A percentile compares a stretch with the other conserved stretches of the same genome.
Conservation (phyloP, 2,329 filamentous ascomycete species). For the Monilinia fructicola region DNA sequence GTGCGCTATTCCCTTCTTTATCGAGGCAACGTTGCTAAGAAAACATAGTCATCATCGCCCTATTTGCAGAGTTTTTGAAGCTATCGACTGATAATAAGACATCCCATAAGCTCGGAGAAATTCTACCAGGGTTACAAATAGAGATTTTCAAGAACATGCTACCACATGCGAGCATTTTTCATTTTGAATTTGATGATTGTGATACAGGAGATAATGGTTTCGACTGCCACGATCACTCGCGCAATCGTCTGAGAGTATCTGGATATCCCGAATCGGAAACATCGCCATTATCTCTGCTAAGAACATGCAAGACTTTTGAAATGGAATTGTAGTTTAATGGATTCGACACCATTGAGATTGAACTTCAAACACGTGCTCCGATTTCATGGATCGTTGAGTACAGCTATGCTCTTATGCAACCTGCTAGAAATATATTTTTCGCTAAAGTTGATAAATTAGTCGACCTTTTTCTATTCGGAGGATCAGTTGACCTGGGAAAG, state of each 20-base stretch:
- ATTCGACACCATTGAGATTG: not conserved
- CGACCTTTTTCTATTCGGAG: accelerated
- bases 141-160: not conserved
- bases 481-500: not conserved
- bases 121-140: not conserved
- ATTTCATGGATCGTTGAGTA: not conserved
- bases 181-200: not conserved
- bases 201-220: no score
- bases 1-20: accelerated
- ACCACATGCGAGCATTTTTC: not conserved
- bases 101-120: not conserved
- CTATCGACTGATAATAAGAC: not conserved
- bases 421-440: not conserved
- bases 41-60: not conserved
- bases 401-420: not conserved
- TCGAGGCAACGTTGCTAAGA: not conserved
- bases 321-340: not conserved
- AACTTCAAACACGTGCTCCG: not conserved
- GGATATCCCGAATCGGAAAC: no score
- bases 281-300: accelerated
- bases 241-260: no score
- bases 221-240: no score
- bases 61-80: not conserved
- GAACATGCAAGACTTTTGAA: not conserved
- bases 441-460: accelerated